Conservation (phyloP, 2,329 filamentous ascomycete species). For the Botrytis galanthina region DNA sequence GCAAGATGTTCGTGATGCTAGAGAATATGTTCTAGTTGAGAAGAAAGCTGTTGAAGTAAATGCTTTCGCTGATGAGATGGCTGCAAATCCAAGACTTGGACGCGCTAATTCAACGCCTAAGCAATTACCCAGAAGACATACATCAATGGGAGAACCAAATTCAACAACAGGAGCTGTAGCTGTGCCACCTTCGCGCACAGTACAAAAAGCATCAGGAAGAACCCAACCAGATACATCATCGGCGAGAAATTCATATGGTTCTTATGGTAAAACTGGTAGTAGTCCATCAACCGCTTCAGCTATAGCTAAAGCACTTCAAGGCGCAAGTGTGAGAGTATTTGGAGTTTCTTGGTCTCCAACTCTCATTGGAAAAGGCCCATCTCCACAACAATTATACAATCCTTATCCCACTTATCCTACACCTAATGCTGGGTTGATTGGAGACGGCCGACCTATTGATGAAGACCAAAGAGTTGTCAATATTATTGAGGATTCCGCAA, state of each 20-base stretch:
- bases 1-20: slow-evolving; percentile 77
- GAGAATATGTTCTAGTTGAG: slow-evolving; percentile 94
- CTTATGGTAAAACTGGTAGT: slow-evolving; percentile 45
- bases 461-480: slow-evolving; percentile 79
- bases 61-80: slow-evolving; percentile 91
- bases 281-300: slow-evolving; percentile 80
- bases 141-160: slow-evolving; percentile 70
- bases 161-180: slow-evolving; percentile 69
- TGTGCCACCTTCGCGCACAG: slow-evolving; percentile 64
- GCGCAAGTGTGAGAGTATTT: slow-evolving; percentile 76
- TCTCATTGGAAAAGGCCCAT: slow-evolving; percentile 59
- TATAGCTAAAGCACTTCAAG: slow-evolving; percentile 91
- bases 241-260: slow-evolving; percentile 77
- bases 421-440: slow-evolving; percentile 61
- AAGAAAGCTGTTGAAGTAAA: slow-evolving; percentile 96
- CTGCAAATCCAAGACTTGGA: slow-evolving; percentile 62
- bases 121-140: slow-evolving; percentile 67
- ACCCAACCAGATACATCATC: slow-evolving; percentile 52
- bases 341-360: slow-evolving; percentile 68
- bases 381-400: slow-evolving; percentile 72
- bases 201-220: slow-evolving; percentile 70
- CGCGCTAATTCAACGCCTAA: slow-evolving; percentile 45
- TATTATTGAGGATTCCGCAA: slow-evolving; percentile 86
- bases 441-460: slow-evolving; percentile 67
- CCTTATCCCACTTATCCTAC: slow-evolving; percentile 84